These are phyloP conservation scores for Colletotrichum sp. DNA, from an alignment of 2,329 filamentous ascomycete genomes.

Conservation along the genomic window DNA sequence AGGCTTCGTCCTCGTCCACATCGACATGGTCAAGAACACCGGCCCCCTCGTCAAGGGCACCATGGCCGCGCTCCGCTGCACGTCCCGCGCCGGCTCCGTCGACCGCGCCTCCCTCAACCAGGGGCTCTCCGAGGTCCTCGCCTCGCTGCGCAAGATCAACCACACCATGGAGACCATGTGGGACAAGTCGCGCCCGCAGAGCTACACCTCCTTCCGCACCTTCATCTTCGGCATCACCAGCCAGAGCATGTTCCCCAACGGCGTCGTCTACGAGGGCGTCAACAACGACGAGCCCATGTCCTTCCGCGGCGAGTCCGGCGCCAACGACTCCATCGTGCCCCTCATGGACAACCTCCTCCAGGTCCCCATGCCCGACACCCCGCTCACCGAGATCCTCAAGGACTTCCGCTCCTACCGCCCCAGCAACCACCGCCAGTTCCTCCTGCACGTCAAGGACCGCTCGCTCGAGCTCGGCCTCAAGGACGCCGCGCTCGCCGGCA, in stretches of 20 bases:
- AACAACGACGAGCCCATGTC: slow-evolving; percentile 72
- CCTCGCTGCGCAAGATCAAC: slow-evolving; percentile 74
- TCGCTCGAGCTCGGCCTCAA: slow-evolving; percentile 58
- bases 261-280: slow-evolving; percentile 88
- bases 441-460: slow-evolving; percentile 69
- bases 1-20: slow-evolving; percentile 93
- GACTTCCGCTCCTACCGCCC: slow-evolving; percentile 93
- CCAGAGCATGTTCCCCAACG: slow-evolving; percentile 92
- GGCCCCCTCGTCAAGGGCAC: slow-evolving; percentile 77
- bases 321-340: slow-evolving; percentile 94
- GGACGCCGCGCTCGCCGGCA: slow-evolving; percentile 56
- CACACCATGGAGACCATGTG: slow-evolving; percentile 90
- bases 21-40: slow-evolving; percentile 93
- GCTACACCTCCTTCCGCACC: slow-evolving; percentile 90
- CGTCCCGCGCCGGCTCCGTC: slow-evolving; percentile 23
- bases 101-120: slow-evolving; percentile 59
- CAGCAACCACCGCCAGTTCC: slow-evolving; percentile 85
- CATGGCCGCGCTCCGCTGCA: slow-evolving; percentile 62
- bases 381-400: slow-evolving; percentile 83
- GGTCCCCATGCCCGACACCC: slow-evolving; percentile 87
- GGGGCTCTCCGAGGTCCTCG: slow-evolving; percentile 66
- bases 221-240: slow-evolving; percentile 97
- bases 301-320: slow-evolving; percentile 92
- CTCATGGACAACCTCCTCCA: slow-evolving; percentile 87
- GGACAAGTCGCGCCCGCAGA: slow-evolving; percentile 80